Percentiles rank a stretch among this genome's conserved stretches.
Conservation (phyloP, 148 eudicot genomes). For the Camellia granthamiana region DNA sequence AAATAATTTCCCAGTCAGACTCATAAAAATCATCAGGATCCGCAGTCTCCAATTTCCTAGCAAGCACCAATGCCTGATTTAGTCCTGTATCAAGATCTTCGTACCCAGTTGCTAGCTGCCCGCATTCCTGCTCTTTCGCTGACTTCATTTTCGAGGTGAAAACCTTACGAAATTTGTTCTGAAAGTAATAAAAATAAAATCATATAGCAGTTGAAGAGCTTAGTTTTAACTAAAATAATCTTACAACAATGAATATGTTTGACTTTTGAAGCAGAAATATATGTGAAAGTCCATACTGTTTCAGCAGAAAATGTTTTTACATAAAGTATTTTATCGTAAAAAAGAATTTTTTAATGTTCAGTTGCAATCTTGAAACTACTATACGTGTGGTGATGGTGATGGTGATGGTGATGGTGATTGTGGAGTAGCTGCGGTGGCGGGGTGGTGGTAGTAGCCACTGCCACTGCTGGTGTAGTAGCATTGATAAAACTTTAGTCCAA, state of each 20-base stretch:
- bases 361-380: neutral
- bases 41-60: neutral
- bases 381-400: neutral
- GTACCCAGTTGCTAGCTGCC: neutral
- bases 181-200: neutral
- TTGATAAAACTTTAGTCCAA: too few species aligned
- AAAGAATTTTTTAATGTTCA: too few species aligned
- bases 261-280: too few species aligned
- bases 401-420: too few species aligned
- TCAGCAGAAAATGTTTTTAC: too few species aligned
- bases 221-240: neutral
- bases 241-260: neutral
- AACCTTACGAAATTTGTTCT: neutral
- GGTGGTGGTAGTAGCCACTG: too few species aligned
- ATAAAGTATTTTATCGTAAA: too few species aligned
- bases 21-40: constrained; percentile 2
- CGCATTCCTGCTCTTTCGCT: neutral
- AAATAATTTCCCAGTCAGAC: constrained; percentile 19
- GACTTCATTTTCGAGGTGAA: too few species aligned
- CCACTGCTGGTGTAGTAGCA: too few species aligned
- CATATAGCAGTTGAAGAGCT: neutral
- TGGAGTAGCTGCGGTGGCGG: too few species aligned
- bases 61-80: neutral
- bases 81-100: neutral
- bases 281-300: too few species aligned